These are phyloP conservation scores for Cenchrus fungigraminus DNA, from an alignment of 176 grass and related monocot genomes.

Conservation along the genomic window DNA sequence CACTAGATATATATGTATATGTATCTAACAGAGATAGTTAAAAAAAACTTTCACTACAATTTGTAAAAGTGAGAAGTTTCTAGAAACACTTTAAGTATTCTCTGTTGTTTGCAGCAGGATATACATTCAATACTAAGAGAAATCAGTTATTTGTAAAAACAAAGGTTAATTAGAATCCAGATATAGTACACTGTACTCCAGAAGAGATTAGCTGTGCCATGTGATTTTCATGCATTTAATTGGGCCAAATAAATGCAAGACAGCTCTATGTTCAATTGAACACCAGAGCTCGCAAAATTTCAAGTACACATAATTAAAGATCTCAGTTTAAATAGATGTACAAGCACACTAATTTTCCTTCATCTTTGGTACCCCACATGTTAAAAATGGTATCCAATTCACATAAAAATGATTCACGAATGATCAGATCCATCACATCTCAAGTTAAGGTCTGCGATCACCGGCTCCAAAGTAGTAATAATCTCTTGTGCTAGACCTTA, in stretches of 20 bases:
- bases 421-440: not conserved
- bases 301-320: constrained; percentile 8
- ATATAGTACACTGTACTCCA: constrained; percentile 19
- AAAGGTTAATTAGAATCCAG: not conserved
- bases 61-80: not conserved
- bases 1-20: not conserved
- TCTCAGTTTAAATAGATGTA: constrained; percentile 23
- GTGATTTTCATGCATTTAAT: constrained; percentile 57
- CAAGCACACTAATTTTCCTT: constrained; percentile 22
- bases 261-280: constrained; percentile 35
- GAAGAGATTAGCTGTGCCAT: constrained; percentile 37
- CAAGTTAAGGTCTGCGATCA: not conserved
- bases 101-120: not conserved
- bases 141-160: not conserved
- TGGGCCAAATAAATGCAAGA: constrained; percentile 48
- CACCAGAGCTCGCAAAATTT: constrained; percentile 17
- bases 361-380: constrained; percentile 8
- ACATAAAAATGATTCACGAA: constrained; percentile 9
- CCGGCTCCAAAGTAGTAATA: not conserved
- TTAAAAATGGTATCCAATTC: constrained; percentile 19
- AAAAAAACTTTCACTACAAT: not conserved
- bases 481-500: not conserved
- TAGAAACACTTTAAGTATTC: not conserved
- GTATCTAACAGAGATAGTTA: not conserved
- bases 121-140: not conserved